Conservation (phyloP, 2,329 filamentous ascomycete genomes). For the Ophiostoma pallidulum region DNA sequence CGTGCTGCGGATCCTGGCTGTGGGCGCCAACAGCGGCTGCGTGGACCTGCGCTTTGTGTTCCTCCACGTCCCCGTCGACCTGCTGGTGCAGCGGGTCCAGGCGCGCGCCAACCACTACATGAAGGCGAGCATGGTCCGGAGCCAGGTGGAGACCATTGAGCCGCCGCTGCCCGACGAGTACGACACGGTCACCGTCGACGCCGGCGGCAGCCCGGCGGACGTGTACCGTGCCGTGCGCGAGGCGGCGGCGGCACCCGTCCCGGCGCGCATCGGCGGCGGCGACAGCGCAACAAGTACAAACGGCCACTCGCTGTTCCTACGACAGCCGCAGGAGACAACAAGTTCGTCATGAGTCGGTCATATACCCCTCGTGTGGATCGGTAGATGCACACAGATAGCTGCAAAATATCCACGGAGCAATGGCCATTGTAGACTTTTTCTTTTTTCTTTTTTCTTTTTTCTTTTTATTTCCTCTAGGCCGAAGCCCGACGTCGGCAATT, state of each 20-base stretch:
- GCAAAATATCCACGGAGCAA: too few relatives aligned
- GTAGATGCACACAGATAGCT: too few relatives aligned
- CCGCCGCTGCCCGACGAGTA: not conserved
- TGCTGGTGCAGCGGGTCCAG: not conserved
- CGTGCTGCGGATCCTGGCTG: not conserved
- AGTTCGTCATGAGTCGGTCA: not conserved
- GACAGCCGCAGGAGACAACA: too few relatives aligned
- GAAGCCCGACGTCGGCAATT: too few relatives aligned
- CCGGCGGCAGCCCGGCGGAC: not conserved
- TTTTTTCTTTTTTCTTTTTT: too few relatives aligned
- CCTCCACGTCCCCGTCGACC: not conserved
- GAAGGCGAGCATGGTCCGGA: not conserved
- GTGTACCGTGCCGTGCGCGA: not conserved
- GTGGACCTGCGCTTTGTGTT: not conserved
- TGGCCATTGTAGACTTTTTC: too few relatives aligned
- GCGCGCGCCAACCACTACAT: not conserved
- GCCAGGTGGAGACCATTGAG: not conserved
- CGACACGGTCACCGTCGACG: not conserved
- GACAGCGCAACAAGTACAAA: too few relatives aligned
- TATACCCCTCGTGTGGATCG: too few relatives aligned
- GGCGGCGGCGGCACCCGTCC: not conserved
- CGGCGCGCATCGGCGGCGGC: too few relatives aligned
- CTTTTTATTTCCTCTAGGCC: too few relatives aligned
- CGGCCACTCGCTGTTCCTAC: too few relatives aligned
- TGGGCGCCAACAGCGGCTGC: not conserved